Base-by-base conservation (phyloP, 2,329 filamentous ascomycete genomes). In the Fusarium metavorans region DNA sequence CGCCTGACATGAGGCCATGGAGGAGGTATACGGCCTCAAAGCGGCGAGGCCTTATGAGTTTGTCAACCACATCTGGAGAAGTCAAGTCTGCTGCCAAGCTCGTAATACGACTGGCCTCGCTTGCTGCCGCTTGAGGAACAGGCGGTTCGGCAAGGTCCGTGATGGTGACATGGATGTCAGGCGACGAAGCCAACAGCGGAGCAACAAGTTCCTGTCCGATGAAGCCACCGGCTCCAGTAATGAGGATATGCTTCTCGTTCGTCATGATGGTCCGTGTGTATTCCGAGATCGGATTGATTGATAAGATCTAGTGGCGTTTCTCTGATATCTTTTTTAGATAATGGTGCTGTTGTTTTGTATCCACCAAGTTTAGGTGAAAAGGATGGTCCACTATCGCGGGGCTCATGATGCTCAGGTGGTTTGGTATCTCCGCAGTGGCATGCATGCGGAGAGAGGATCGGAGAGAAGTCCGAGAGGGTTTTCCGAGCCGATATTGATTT, bases 141-240 rank as follows among this genome's bases (percentile, higher is more conserved):
- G 87, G 84, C 1, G 89, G 89, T 56, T 85, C 80, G 71, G 87
- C 81, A 20, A 92, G 83, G 75, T 92, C 91, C 13, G 88, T 90
- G 52, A 92, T 83, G 57, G 87, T 85, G 60, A 92, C 81, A 64
- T 86, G 82, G 23, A 85, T 64, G 1, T 78, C 71, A 27, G 75
- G 67, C 0, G 79, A 77, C 0, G 80, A 79, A 20, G 86, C 83
- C 35, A 92, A 82, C 4, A 92, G 85, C 39, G 89, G 86, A 60
- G 85, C 84, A 4, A 89, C 87, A 27, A 92, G 85, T 52, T 89
- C 85, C 79, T 92, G 90, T 77, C 91, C 90, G 67, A 93, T 88
- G 79, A 92, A 92, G 68, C 91, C 91, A 52, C 88, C 88, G 9
- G 87, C 90, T 6, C 91, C 91, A 11, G 91, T 92, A 76, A 92